phyloP scores from a whole-genome alignment of 306 rosid genomes.

The Vigna radiata region DNA sequence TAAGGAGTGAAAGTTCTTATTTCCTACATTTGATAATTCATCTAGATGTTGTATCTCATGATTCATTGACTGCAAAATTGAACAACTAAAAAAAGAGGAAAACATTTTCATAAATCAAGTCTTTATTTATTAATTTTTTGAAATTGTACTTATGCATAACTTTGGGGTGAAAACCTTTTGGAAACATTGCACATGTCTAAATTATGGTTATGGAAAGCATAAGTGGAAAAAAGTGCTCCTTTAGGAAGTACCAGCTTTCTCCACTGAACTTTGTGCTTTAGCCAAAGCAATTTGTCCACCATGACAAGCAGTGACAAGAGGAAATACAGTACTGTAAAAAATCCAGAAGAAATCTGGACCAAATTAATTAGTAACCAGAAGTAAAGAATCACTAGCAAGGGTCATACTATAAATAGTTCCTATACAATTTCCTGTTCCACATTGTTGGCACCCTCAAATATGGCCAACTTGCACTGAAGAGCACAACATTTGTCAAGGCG shows the following conservation, averaged over 20 bases:
- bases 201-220: background rate
- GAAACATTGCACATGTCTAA: slow-evolving; percentile 11
- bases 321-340: background rate
- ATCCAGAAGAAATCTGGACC: slow-evolving; percentile 11
- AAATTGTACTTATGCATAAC: slow-evolving; percentile 4
- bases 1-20: background rate
- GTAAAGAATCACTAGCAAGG: too few relatives aligned
- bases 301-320: slow-evolving; percentile 21
- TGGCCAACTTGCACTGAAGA: slow-evolving; percentile 41
- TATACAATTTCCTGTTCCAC: slow-evolving; percentile 20
- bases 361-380: background rate
- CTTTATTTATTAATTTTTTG: background rate
- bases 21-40: background rate
- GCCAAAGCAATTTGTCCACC: slow-evolving; percentile 49
- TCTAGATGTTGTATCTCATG: background rate
- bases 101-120: background rate
- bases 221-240: slow-evolving; percentile 23
- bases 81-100: background rate
- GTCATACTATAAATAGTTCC: too few relatives aligned
- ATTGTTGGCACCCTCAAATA: slow-evolving; percentile 43
- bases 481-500: background rate
- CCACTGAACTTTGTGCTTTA: slow-evolving; percentile 26
- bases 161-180: background rate
- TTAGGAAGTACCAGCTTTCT: slow-evolving; percentile 26
- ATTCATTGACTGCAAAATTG: background rate